Percentiles rank a stretch among this genome's conserved stretches.
Evolutionary conservation across 1,284 basidiomycete genomes (phyloP).

Genomic region (Lentinula novae-zelandiae): DNA sequence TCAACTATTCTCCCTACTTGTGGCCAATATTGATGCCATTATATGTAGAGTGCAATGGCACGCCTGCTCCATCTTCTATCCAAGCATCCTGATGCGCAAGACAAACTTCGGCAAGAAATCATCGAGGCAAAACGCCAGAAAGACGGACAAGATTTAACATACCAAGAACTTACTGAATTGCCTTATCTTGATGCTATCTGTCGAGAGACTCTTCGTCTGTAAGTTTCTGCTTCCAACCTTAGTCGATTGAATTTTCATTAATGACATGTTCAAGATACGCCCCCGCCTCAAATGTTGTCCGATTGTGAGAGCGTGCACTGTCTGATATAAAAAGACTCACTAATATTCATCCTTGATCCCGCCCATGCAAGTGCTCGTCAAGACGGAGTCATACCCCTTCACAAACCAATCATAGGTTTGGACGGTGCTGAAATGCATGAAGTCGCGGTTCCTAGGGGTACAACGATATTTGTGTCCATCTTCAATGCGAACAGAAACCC

Average conservation of each 20-base stretch:
- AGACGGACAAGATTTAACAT: constrained; percentile 17
- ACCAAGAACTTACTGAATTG: constrained; percentile 27
- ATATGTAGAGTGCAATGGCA: constrained; percentile 18
- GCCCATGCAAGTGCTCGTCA: constrained; percentile 15
- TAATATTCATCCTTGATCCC: not conserved
- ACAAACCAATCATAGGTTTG: constrained; percentile 20
- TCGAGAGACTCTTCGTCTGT: constrained; percentile 31
- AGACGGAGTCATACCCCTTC: constrained; percentile 21
- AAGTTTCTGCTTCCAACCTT: constrained; percentile 7
- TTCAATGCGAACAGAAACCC: constrained; percentile 26
- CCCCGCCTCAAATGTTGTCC: constrained; percentile 13
- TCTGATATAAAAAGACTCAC: not conserved
- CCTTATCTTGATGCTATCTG: constrained; percentile 33
- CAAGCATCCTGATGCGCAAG: constrained; percentile 19
- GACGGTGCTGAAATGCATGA: constrained; percentile 24
- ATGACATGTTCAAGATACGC: constrained; percentile 13
- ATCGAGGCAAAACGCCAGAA: constrained; percentile 13
- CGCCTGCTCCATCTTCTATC: constrained; percentile 23
- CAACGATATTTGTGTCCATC: constrained; percentile 24
- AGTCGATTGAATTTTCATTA: not conserved
- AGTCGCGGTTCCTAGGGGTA: constrained; percentile 22
- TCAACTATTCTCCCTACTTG: no score
- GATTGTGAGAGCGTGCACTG: constrained; percentile 8
- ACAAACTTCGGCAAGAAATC: constrained; percentile 23
- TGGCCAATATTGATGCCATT: not conserved